Conservation (phyloP, 2,329 filamentous ascomycete species). For the Aureobasidium musti region DNA sequence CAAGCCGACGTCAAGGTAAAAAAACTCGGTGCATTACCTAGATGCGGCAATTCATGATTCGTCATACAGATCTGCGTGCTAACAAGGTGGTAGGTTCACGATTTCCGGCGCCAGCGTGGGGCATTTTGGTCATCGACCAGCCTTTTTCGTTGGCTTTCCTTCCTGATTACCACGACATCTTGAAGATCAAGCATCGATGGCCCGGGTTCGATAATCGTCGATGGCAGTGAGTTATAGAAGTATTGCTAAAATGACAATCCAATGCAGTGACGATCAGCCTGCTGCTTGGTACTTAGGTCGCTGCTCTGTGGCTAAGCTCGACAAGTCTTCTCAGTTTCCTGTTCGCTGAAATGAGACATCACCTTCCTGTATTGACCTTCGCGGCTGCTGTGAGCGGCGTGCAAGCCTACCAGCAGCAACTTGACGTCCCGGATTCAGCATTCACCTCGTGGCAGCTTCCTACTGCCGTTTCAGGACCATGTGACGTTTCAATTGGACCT, state of each 20-base stretch:
- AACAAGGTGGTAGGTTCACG: neutral
- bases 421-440: slow-evolving; percentile 7
- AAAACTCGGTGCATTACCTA: neutral
- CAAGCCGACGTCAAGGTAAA: too few relatives aligned
- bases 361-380: neutral
- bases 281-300: neutral
- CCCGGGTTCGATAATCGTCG: neutral
- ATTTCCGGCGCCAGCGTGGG: neutral
- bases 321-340: neutral
- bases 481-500: slow-evolving; percentile 12
- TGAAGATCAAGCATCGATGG: neutral
- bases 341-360: neutral
- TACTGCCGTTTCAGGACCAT: slow-evolving; percentile 13
- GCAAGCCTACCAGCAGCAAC: slow-evolving; percentile 12
- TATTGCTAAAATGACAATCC: too few relatives aligned
- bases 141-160: neutral
- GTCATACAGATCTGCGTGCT: neutral
- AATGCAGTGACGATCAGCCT: neutral
- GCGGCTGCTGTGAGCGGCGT: neutral
- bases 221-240: neutral
- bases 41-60: neutral
- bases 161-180: neutral
- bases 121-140: neutral
- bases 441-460: slow-evolving; percentile 19
- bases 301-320: too few relatives aligned